Percentiles rank a stretch among this genome's conserved stretches.
Evolutionary conservation across 2,329 filamentous ascomycete species (phyloP).

Genomic region (Chaetothyriales sp.): DNA sequence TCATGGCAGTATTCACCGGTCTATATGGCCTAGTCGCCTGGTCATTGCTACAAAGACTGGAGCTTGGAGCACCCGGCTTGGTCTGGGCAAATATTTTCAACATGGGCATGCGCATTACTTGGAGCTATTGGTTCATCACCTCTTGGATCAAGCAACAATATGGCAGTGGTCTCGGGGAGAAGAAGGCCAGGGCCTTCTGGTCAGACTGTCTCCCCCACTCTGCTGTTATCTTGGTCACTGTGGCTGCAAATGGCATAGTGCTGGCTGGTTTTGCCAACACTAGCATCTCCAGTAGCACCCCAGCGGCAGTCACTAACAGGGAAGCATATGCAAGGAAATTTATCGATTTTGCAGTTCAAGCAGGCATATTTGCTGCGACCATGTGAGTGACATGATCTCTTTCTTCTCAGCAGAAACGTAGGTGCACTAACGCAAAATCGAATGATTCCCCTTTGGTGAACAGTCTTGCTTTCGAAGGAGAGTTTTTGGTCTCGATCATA

Average conservation of each 20-base stretch:
- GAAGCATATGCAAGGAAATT: not conserved
- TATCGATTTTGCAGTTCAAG: conserved; percentile 2
- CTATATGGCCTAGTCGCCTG: conserved; percentile 56
- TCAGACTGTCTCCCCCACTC: not conserved
- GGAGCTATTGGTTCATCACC: conserved; percentile 60
- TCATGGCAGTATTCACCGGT: conserved; percentile 70
- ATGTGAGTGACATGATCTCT: conserved; percentile 8
- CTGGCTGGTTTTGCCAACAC: not conserved
- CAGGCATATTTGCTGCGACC: conserved; percentile 5
- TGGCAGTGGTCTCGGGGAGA: not conserved
- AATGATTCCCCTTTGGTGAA: not conserved
- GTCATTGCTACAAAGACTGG: conserved; percentile 43
- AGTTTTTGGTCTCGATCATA: conserved; percentile 10
- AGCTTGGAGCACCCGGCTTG: conserved; percentile 61
- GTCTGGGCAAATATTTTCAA: conserved; percentile 81
- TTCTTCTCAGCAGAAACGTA: not conserved
- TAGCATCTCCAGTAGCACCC: not conserved
- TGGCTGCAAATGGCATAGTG: not conserved
- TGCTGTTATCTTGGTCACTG: not conserved
- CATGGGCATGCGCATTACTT: conserved; percentile 70
- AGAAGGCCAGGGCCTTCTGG: not conserved
- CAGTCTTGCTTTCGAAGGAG: conserved; percentile 10
- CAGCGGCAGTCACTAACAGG: not conserved
- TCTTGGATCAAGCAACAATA: conserved; percentile 4
- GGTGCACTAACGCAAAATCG: not conserved